These are phyloP conservation scores for Apium graveolens DNA, from an alignment of 129 eudicot species.

Conservation along the genomic window DNA sequence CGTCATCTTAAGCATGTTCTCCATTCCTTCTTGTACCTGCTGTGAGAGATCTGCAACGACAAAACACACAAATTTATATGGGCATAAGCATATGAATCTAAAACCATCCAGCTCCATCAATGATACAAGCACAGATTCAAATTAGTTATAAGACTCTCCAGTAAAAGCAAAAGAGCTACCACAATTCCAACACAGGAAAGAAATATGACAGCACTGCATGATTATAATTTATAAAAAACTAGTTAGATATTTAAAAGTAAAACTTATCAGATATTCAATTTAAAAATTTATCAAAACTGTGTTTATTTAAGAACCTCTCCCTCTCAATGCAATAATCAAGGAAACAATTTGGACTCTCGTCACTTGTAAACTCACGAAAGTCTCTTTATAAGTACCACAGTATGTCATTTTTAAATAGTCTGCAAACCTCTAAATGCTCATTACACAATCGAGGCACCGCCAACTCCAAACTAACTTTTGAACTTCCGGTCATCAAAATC, in stretches of 20 bases:
- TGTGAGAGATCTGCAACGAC: conserved; percentile 70
- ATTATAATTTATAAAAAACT: background rate
- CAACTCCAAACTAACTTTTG: background rate
- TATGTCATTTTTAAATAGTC: background rate
- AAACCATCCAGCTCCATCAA: background rate
- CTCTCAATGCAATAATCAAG: background rate
- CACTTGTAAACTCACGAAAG: background rate
- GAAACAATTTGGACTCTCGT: background rate
- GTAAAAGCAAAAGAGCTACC: background rate
- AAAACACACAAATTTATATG: conserved; percentile 1
- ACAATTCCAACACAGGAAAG: background rate
- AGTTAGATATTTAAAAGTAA: background rate
- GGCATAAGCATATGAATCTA: background rate
- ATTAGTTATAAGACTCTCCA: background rate
- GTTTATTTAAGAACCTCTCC: background rate
- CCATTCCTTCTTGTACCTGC: conserved; percentile 74
- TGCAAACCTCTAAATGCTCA: background rate
- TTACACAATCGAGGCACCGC: background rate
- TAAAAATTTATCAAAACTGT: background rate
- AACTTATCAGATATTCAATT: background rate
- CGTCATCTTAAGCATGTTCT: conserved; percentile 80
- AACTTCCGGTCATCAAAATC: background rate
- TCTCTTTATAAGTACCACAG: background rate
- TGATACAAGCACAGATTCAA: background rate
- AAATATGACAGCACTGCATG: background rate